Base-by-base conservation (phyloP, 768 basidiomycete species). In the Pulveroboletus sp. region DNA sequence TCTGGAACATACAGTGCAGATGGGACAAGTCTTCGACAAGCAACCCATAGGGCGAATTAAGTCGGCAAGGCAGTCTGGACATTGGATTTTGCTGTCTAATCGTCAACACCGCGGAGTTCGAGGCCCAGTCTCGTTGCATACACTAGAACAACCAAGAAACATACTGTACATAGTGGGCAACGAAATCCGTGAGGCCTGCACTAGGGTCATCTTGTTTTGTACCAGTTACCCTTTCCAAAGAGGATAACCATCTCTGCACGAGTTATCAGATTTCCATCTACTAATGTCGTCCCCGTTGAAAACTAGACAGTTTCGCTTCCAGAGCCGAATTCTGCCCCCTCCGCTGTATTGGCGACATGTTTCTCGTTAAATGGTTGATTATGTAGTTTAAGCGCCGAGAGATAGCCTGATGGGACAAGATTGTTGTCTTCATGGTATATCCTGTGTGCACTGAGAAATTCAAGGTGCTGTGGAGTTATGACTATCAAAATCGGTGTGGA, bases 1-100 rank as follows among this genome's bases (percentile, higher is more conserved):
- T 10, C 24, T 46, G 43, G 17, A 35, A 30, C 30, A 51, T 44
- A 36, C 28, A 45, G 32, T 45, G 50, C 43, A 47, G 48, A 53
- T 26, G 51, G 39, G 53, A 35, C 50, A 75, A 50, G 73, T 85
- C n/a, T 76, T 79, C 6, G 69, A 76, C n/a, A 74, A 73, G 41
- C 67, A 46, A 32, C 8, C 14, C 7, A 10, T 24, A 11, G 6
- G 26, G 21, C 17, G 45, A 32, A n/a, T n/a, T n/a, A n/a, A n/a
- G n/a, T n/a, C n/a, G n/a, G n/a, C n/a, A n/a, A n/a, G n/a, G n/a
- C n/a, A 50, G n/a, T 28, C 43, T 14, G 37, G 21, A 17, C 40
- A 26, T 33, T 14, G 40, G 39, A 4, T 1, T 30, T 49, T 37
- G 39, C 4, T 18, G 15, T 38, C 9, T 35, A 33, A 28, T 33